Base-by-base conservation (phyloP, 2,329 filamentous ascomycete species). In the Colletotrichum caudatum region DNA sequence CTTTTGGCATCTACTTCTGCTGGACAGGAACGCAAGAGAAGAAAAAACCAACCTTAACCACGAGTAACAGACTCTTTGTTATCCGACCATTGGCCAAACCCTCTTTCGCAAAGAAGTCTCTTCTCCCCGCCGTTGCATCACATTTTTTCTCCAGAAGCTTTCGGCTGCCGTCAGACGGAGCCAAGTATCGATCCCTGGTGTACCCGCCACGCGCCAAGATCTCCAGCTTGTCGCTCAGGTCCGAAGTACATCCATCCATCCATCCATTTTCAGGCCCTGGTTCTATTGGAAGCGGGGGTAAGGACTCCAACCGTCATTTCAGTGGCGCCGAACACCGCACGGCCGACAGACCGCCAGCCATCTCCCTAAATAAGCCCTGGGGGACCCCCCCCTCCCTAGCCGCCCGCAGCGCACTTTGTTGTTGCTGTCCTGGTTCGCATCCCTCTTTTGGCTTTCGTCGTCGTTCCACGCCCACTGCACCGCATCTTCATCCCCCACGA, bases 311-410 rank as follows among this genome's bases (percentile, higher is more conserved):
- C 65, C 69, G 72, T 69, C 61, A 70, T 72, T 72, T 66, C 70
- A 72, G 70, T 72, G 70, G 70, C 70, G 67, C 70, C 66, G 66
- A 66, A 66, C 70, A 56, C 66, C 64, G 73, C 73, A 74, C 71
- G 64, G 66, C 60, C 73, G 67, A 48, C 64, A 58, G 44, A 53
- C 66, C 70, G 66, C 50, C 67, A 56, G 63, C 51, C 69, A 73
- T 63, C 64, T 51, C 66, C 60, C 69, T 70, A 71, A 72, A 74
- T 73, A 73, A 73, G 73, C 67, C 71, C 71, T 73, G 72, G 64
- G 69, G 57, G 71, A 64, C 73, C 73, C 29, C 73, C 29, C 26
- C 29, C 73, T 74, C 69, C 41, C 64, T 71, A 64, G 62, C 67
- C 71, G 71, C 71, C 67, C 64, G 64, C 56, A 37, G 50, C 62